Evolutionary conservation across 148 eudicot genomes (phyloP).

Genomic region (Limonium bicolor): DNA sequence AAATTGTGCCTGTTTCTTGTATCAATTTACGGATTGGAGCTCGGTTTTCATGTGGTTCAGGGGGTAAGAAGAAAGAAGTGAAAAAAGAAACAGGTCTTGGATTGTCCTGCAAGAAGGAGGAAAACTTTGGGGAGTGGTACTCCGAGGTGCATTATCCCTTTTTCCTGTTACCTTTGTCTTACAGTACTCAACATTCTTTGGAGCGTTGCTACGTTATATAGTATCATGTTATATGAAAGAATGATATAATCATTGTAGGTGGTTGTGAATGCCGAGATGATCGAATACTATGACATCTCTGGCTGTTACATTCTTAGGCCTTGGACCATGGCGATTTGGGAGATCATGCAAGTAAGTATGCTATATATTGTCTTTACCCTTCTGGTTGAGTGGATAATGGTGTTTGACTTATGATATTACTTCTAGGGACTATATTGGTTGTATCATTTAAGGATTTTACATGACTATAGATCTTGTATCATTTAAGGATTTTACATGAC

Average conservation of each 20-base stretch:
- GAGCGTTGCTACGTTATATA: too few species aligned
- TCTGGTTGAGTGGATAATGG: too few species aligned
- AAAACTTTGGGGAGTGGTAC: constrained; percentile 1
- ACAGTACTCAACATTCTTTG: not conserved
- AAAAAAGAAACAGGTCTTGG: constrained; percentile 2
- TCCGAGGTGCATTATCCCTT: not conserved
- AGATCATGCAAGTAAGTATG: constrained; percentile 60
- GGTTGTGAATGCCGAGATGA: constrained; percentile 79
- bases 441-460: too few species aligned
- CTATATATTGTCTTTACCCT: not conserved
- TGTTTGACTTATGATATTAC: too few species aligned
- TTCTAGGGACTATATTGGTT: too few species aligned
- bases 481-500: too few species aligned
- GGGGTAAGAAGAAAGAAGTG: constrained; percentile 2
- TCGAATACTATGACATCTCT: constrained; percentile 88
- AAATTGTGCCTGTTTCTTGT: too few species aligned
- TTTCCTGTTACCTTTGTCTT: not conserved
- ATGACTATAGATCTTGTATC: too few species aligned
- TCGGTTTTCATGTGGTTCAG: too few species aligned
- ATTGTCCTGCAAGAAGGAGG: not conserved
- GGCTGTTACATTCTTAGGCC: constrained; percentile 93
- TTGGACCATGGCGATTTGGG: constrained; percentile 91
- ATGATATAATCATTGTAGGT: too few species aligned
- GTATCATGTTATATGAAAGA: too few species aligned
- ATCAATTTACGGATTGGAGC: too few species aligned